Conservation (phyloP, 139 green algal genomes). For the Pleodorina starrii region DNA sequence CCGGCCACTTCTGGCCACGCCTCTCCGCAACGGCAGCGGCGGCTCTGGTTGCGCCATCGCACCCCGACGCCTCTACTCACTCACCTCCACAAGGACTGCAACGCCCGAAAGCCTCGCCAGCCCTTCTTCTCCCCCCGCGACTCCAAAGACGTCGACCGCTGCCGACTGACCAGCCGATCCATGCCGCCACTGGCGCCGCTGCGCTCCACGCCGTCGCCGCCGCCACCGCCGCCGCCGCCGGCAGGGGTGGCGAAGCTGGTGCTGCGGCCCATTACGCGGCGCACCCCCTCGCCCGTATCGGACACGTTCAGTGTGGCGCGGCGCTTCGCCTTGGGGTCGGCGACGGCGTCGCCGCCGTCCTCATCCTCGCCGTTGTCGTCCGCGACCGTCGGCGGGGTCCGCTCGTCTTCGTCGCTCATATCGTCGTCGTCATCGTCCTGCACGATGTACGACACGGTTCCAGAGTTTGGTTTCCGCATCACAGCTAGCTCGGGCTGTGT, state of each 20-base stretch:
- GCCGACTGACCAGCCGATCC: background rate
- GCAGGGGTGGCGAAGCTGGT: background rate
- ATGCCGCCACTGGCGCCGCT: background rate
- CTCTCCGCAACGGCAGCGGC: too few species aligned
- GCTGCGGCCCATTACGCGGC: background rate
- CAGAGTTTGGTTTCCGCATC: too few species aligned
- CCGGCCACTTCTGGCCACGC: too few species aligned
- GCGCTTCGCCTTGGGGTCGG: slow-evolving; percentile 11
- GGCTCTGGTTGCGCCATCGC: too few species aligned
- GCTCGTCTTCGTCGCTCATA: background rate
- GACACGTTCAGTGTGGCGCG: slow-evolving; percentile 1
- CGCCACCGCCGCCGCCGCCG: background rate
- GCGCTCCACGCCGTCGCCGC: background rate
- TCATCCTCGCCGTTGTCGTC: background rate
- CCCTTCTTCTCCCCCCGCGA: too few species aligned
- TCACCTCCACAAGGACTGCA: too few species aligned
- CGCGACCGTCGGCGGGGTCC: too few species aligned
- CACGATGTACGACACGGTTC: too few species aligned
- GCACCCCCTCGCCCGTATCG: background rate
- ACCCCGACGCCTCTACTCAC: too few species aligned
- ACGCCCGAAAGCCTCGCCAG: too few species aligned
- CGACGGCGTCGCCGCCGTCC: background rate
- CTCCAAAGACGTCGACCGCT: background rate
- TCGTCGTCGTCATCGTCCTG: slow-evolving; percentile 28
- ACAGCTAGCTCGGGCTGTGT: too few species aligned